These are phyloP conservation scores for Nadsonia fulvescens DNA, from an alignment of 805 yeast species.

Conservation along the genomic window DNA sequence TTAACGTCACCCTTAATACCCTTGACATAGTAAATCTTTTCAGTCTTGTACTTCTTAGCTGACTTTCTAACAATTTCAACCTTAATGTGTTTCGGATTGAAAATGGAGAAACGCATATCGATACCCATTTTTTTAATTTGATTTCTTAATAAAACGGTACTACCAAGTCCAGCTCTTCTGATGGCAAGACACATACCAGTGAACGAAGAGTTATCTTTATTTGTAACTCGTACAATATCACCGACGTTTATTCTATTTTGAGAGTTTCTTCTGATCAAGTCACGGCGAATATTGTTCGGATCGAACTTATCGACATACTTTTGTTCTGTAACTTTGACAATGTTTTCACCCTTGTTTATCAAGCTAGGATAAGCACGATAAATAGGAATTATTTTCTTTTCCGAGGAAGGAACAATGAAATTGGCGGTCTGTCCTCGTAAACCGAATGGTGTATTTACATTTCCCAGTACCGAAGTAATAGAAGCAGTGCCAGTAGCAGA, in stretches of 20 bases:
- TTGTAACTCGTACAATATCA: conserved; percentile 62
- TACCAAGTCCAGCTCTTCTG: conserved; percentile 51
- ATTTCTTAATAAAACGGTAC: conserved; percentile 68
- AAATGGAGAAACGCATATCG: conserved; percentile 65
- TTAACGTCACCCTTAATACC: conserved; percentile 24
- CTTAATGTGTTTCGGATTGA: conserved; percentile 58
- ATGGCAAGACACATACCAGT: conserved; percentile 67
- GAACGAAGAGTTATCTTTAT: conserved; percentile 38
- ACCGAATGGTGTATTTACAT: too few relatives aligned
- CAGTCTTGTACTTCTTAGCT: conserved; percentile 49
- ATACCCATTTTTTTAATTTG: conserved; percentile 71
- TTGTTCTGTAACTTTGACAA: too few relatives aligned
- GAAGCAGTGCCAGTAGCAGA: too few relatives aligned
- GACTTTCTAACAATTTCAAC: conserved; percentile 69
- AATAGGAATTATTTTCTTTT: too few relatives aligned
- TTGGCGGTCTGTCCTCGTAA: too few relatives aligned
- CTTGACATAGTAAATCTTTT: conserved; percentile 82
- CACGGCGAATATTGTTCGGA: conserved; percentile 51
- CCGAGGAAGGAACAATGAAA: too few relatives aligned
- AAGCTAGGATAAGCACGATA: too few relatives aligned
- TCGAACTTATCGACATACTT: too few relatives aligned
- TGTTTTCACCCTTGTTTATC: too few relatives aligned
- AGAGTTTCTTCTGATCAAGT: conserved; percentile 29
- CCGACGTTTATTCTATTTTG: conserved; percentile 51
- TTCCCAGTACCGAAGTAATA: too few relatives aligned